Evolutionary conservation across 2,329 filamentous ascomycete species (phyloP).

Genomic region (Exophiala lecanii-corni): DNA sequence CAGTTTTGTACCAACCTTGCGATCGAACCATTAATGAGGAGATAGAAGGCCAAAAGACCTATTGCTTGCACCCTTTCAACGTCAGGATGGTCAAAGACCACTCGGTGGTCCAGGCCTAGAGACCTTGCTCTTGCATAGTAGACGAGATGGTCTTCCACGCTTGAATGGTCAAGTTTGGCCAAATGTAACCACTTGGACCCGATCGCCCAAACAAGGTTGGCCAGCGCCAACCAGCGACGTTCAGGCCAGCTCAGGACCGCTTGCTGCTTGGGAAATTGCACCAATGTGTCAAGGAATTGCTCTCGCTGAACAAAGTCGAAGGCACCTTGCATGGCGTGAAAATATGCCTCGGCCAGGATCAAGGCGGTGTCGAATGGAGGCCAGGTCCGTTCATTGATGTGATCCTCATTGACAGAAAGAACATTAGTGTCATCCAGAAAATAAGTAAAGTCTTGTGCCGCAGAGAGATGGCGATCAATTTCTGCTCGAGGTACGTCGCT

Average conservation of each 20-base stretch:
- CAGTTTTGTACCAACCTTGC: constrained; percentile 20
- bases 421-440: constrained; percentile 22
- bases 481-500: constrained; percentile 1
- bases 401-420: constrained; percentile 21
- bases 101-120: constrained; percentile 24
- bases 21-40: constrained; percentile 26
- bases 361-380: constrained; percentile 7
- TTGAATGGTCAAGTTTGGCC: constrained; percentile 8
- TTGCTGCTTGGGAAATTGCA: constrained; percentile 1
- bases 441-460: constrained; percentile 14
- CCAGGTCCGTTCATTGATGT: constrained; percentile 15
- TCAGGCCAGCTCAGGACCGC: constrained; percentile 11
- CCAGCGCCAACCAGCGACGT: constrained; percentile 19
- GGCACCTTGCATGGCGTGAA: constrained; percentile 18
- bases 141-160: constrained; percentile 19
- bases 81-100: constrained; percentile 26
- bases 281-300: constrained; percentile 12
- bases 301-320: constrained; percentile 17
- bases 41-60: constrained; percentile 21
- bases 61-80: constrained; percentile 27
- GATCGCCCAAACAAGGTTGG: constrained; percentile 20
- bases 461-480: constrained; percentile 7
- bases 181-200: constrained; percentile 17
- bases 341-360: constrained; percentile 20
- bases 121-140: constrained; percentile 28